Base-by-base conservation (phyloP, 345 rosid species). In the Gossypium ekmanianum region DNA sequence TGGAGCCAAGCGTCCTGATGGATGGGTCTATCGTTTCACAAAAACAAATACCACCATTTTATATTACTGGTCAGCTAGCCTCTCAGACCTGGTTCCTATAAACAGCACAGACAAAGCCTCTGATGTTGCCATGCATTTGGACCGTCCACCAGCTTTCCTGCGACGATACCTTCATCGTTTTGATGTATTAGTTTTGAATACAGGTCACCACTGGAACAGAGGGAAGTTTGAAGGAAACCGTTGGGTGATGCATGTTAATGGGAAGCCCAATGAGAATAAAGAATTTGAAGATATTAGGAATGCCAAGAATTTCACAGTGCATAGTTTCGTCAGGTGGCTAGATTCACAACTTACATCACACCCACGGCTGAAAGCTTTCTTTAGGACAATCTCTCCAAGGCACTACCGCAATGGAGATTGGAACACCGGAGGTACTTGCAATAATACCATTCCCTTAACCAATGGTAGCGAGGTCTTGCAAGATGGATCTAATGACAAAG, bases 141-240 rank as follows among this genome's bases (percentile, higher is more conserved):
- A 92, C 84, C 85, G 84, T 24, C 93, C 97, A 51, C 90, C 93
- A 54, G 88, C 83, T 18, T 88, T 92, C 85, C 79, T 92, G 86
- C 85, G 84, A 70, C 81, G 63, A 64, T 83, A 61, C 71, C 85
- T 92, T 71, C 82, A 80, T 75, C 80, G 70, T 17, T 87, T 92
- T 18, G 88, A 90, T 52, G 86, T 88, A 34, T 72, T 92, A 68
- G 86, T 92, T 73, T 88, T 92, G 14, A 90, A 92, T 82, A 88
- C 97, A 0, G 97, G 93, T 18, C 97, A 92, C 76, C 94, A 92
- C n/a, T 90, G 97, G 97, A 92, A 90, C 84, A 77, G 83, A 83
- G 93, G 93, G 4, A 92, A 92, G 77, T 78, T 92, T n/a, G 80
- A 75, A 68, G 88, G 82, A 27, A 92, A 92, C 73, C 90, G 79